Evolutionary conservation across 495 filamentous ascomycete genomes (phyloP), one percentile per base, ranked within the genome.

Genomic region (Lentithecium fluviatile): DNA sequence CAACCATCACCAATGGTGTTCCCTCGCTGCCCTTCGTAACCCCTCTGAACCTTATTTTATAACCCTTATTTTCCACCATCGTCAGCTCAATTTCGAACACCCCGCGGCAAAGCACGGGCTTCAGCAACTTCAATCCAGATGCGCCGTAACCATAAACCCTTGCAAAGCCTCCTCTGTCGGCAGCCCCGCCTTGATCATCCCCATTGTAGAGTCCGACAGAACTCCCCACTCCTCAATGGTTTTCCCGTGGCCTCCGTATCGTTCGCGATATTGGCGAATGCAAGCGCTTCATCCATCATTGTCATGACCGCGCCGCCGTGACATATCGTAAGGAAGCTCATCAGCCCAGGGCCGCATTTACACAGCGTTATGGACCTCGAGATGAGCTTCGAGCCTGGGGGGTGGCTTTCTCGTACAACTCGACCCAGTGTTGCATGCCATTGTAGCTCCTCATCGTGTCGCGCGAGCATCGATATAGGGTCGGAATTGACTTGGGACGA

Each of bases 221-320:
- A 47, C 19, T 1, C 12, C 20, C 17, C 47, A 21, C 19, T 4
- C 34, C 6, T 26, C 45, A 26, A 15, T 51, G 6, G 36, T 15
- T 17, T 40, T 12, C n/a, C 29, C 38, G 6, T 19, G 1, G 17
- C 17, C 46, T 45, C 45, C 17, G 37, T 38, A 52, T 56, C 63
- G 24, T 36, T 48, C 5, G 55, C 62, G 3, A 66, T 19, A 57
- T 57, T 66, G 23, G 45, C 52, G 13, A 24, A 52, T 12, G 20
- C 63, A 13, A 66, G 51, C 45, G 56, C 58, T 45, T 66, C 63
- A 29, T 66, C 63, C 46, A 66, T 56, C 15, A 66, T 32, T n/a
- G 63, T 57, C 52, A 59, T 57, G 17, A 55, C 40, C 6, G 63
- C 56, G 3, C 63, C 63, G 45, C 56, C 63, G 32, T 66, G 63